Conservation (phyloP, 345 rosid genomes). For the Ceriops tagal region DNA sequence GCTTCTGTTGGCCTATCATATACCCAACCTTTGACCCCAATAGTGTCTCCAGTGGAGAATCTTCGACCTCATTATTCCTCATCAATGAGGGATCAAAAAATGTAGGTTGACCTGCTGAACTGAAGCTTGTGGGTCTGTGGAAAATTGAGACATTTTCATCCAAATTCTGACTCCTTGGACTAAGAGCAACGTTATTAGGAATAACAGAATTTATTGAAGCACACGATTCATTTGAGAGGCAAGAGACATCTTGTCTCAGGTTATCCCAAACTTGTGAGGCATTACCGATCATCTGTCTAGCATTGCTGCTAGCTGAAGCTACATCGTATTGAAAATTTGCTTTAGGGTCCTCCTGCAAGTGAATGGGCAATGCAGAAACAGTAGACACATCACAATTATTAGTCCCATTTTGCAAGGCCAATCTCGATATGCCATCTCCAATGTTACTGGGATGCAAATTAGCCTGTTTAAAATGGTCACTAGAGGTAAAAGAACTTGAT, state of each 20-base stretch:
- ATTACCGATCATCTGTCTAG: conserved; percentile 33
- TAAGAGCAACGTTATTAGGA: conserved; percentile 30
- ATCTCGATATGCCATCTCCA: conserved; percentile 34
- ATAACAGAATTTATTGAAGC: conserved; percentile 33
- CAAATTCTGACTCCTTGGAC: conserved; percentile 27
- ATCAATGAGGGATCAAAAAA: conserved; percentile 32
- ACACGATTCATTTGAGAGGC: conserved; percentile 24
- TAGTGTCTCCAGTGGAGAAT: conserved; percentile 35
- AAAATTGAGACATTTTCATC: conserved; percentile 36
- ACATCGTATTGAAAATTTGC: conserved; percentile 28
- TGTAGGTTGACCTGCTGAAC: conserved; percentile 33
- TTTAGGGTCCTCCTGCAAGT: conserved; percentile 24
- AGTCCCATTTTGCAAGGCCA: conserved; percentile 41
- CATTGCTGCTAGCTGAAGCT: conserved; percentile 17
- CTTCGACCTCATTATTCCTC: conserved; percentile 35
- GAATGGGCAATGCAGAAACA: conserved; percentile 24
- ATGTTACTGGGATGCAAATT: conserved; percentile 28
- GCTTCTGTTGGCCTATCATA: conserved; percentile 41
- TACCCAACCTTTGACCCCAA: conserved; percentile 42
- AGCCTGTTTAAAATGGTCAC: conserved; percentile 24
- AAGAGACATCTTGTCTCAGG: conserved; percentile 26
- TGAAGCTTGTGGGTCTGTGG: conserved; percentile 36
- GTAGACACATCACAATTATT: conserved; percentile 36
- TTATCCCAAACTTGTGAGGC: conserved; percentile 42
- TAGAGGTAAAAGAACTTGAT: conserved; percentile 27